Conservation (phyloP, 2,329 filamentous ascomycete species). For the Xylaria sp. region DNA sequence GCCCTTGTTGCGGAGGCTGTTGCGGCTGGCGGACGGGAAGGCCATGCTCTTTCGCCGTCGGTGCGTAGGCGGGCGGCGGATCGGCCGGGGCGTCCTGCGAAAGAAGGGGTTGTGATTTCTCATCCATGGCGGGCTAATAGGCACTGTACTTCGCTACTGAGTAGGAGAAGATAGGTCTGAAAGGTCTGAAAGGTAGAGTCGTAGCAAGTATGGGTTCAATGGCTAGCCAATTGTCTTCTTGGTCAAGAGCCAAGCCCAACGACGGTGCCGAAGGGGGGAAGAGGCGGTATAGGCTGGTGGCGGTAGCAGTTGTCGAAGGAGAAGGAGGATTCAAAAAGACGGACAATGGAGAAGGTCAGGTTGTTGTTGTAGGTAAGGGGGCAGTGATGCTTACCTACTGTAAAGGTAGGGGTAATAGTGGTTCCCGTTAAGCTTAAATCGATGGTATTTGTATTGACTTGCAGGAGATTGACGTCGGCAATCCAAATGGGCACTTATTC, state of each 20-base stretch:
- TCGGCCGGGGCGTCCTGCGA: slow-evolving; percentile 49
- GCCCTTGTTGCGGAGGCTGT: slow-evolving; percentile 42
- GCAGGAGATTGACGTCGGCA: background rate
- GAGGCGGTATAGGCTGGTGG: background rate
- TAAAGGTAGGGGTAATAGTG: slow-evolving; percentile 15
- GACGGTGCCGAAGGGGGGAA: background rate
- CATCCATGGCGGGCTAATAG: slow-evolving; percentile 21
- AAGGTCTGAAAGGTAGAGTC: background rate
- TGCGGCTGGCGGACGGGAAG: slow-evolving; percentile 38
- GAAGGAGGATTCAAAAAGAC: slow-evolving; percentile 6
- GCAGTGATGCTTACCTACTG: background rate
- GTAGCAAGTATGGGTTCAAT: background rate
- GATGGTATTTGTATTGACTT: slow-evolving; percentile 28
- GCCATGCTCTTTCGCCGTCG: slow-evolving; percentile 55
- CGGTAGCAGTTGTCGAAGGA: background rate
- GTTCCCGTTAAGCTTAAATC: slow-evolving; percentile 27
- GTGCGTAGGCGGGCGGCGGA: slow-evolving; percentile 60
- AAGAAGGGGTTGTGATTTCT: slow-evolving; percentile 38
- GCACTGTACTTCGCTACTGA: background rate
- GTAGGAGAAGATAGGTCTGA: background rate
- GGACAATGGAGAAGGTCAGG: slow-evolving; percentile 14
- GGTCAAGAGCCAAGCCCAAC: background rate
- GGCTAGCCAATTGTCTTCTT: slow-evolving; percentile 4
- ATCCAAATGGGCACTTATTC: background rate
- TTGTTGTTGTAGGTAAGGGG: background rate